Evolutionary conservation across 2,329 filamentous ascomycete genomes (phyloP).

Genomic region (Akanthomyces lecanii): DNA sequence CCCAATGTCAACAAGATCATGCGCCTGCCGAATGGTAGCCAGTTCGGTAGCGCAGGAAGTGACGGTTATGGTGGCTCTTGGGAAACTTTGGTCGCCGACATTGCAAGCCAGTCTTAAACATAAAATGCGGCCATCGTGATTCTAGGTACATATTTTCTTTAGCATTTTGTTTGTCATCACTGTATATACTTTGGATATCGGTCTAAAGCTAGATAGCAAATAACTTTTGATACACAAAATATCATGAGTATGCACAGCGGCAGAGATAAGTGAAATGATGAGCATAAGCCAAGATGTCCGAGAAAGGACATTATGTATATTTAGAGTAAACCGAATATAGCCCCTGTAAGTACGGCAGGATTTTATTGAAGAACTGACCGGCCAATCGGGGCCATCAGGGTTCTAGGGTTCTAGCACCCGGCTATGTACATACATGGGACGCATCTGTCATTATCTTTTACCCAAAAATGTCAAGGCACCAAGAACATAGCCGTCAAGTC

Average conservation of each 20-base stretch:
- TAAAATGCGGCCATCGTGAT: neutral
- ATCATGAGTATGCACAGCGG: neutral
- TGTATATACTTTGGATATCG: neutral
- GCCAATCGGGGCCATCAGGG: neutral
- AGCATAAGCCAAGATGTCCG: neutral
- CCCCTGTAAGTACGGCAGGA: neutral
- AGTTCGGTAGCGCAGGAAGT: constrained; percentile 19
- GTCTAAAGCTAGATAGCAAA: neutral
- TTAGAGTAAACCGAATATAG: too few relatives aligned
- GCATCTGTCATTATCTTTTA: neutral
- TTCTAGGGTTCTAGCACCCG: neutral
- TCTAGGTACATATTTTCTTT: constrained; percentile 1
- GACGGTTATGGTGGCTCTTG: constrained; percentile 22
- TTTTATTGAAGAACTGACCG: neutral
- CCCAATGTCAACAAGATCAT: constrained; percentile 18
- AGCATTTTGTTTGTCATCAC: neutral
- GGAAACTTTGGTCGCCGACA: constrained; percentile 19
- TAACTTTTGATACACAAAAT: neutral
- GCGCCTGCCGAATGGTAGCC: constrained; percentile 18
- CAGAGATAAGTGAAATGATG: neutral
- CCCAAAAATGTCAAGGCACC: constrained; percentile 20
- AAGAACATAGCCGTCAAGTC: constrained; percentile 21
- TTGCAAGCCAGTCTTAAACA: constrained; percentile 19
- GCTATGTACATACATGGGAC: neutral
- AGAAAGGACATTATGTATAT: neutral